These are phyloP conservation scores for Solanum corneliomulleri DNA, from an alignment of 257 asterid species.

Conservation along the genomic window DNA sequence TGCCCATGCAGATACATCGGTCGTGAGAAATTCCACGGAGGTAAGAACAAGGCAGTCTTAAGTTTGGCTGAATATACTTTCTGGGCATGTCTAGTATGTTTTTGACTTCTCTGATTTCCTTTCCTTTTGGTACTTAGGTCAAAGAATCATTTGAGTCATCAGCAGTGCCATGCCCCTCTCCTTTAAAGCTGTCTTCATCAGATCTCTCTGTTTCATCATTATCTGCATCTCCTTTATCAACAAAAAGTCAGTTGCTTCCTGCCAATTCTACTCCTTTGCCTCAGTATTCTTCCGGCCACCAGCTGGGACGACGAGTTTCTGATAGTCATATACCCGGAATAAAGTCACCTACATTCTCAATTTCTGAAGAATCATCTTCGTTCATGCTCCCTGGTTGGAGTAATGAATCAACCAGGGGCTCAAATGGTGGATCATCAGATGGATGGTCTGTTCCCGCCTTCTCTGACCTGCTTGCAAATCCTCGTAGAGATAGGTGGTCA, in stretches of 20 bases:
- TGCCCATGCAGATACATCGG: constrained; percentile 17
- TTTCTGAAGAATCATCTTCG: constrained; percentile 63
- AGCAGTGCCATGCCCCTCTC: constrained; percentile 50
- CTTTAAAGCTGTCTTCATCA: constrained; percentile 59
- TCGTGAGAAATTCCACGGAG: constrained; percentile 14
- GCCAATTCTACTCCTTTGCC: constrained; percentile 65
- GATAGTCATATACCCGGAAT: constrained; percentile 51
- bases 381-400: constrained; percentile 53
- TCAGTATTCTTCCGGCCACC: constrained; percentile 59
- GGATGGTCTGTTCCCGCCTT: constrained; percentile 75
- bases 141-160: constrained; percentile 47
- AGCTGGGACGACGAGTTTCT: constrained; percentile 54
- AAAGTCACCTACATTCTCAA: constrained; percentile 65
- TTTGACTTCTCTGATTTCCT: neutral
- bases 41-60: constrained; percentile 1
- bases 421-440: constrained; percentile 79
- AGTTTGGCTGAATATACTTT: neutral
- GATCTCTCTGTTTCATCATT: constrained; percentile 61
- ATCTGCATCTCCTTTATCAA: constrained; percentile 55
- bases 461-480: constrained; percentile 44
- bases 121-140: constrained; percentile 21
- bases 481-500: constrained; percentile 86
- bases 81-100: neutral
- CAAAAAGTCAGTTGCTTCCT: constrained; percentile 53
- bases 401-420: constrained; percentile 61